Percentiles rank a stretch among this genome's conserved stretches.
Conservation (phyloP, 495 filamentous ascomycete species). For the Diplogelasinospora grovesii region DNA sequence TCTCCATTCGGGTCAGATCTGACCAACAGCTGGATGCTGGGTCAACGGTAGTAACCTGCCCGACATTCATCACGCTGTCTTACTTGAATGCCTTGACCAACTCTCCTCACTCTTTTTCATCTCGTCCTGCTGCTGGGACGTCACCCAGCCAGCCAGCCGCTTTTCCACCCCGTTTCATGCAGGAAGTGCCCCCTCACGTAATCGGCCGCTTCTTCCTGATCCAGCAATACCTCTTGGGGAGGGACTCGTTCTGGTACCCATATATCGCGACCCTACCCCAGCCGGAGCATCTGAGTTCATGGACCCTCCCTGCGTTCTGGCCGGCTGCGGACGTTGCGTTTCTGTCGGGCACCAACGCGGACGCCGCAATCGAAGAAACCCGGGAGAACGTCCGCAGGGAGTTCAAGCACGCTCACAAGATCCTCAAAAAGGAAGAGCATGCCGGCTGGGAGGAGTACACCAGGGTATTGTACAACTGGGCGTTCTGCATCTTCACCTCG, state of each 20-base stretch:
- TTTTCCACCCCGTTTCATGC: constrained; percentile 36
- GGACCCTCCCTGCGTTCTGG: constrained; percentile 39
- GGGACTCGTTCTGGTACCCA: constrained; percentile 43
- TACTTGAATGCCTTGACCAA: constrained; percentile 38
- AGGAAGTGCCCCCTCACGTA: constrained; percentile 34
- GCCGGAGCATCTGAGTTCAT: constrained; percentile 33
- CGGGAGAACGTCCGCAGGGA: constrained; percentile 33
- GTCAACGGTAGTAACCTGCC: constrained; percentile 32
- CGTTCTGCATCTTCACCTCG: constrained; percentile 48
- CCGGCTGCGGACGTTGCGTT: constrained; percentile 39
- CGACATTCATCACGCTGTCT: constrained; percentile 33
- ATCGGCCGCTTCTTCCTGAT: constrained; percentile 43
- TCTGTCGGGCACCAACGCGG: constrained; percentile 44
- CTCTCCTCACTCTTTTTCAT: constrained; percentile 10
- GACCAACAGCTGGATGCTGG: constrained; percentile 11
- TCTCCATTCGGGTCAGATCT: constrained; percentile 36
- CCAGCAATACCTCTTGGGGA: constrained; percentile 38
- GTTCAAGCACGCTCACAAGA: constrained; percentile 35
- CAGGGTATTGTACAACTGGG: constrained; percentile 46
- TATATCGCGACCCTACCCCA: constrained; percentile 47
- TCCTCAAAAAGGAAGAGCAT: constrained; percentile 29
- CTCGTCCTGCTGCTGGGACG: background rate
- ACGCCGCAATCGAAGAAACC: constrained; percentile 39
- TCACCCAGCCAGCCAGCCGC: constrained; percentile 2
- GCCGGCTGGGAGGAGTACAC: constrained; percentile 28